Conservation (phyloP, 202 grass and related monocot genomes). For the Brachypodium distachyon region DNA sequence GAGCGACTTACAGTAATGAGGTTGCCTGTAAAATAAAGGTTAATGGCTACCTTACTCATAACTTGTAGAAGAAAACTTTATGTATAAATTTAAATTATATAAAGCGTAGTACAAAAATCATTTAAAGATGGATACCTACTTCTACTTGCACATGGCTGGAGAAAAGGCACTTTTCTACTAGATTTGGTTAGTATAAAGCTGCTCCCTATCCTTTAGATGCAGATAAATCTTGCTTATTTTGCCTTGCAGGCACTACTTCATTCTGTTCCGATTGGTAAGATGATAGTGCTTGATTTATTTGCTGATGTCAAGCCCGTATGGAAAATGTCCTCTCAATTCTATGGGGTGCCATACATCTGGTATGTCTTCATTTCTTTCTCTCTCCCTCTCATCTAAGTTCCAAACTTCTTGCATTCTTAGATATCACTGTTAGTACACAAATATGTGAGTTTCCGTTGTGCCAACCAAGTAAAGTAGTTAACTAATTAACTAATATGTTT, state of each 20-base stretch:
- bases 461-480: not conserved
- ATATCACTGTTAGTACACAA: not conserved
- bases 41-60: not conserved
- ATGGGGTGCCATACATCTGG: slow-evolving; percentile 91
- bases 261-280: slow-evolving; percentile 93
- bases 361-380: slow-evolving; percentile 8
- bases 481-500: not conserved
- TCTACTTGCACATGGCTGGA: not conserved
- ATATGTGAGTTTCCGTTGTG: not conserved
- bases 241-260: slow-evolving; percentile 80
- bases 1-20: not conserved
- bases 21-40: slow-evolving; percentile 11
- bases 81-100: not conserved
- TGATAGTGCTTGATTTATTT: slow-evolving; percentile 98
- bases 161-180: not conserved
- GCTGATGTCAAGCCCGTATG: slow-evolving; percentile 97
- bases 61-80: not conserved
- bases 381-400: not conserved
- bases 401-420: not conserved
- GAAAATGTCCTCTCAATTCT: slow-evolving; percentile 84
- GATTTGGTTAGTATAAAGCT: not conserved
- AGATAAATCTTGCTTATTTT: slow-evolving; percentile 5
- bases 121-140: not conserved
- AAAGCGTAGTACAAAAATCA: not conserved
- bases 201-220: not conserved